phyloP scores from a whole-genome alignment of 768 basidiomycete species.

The Tubosaeta sp. region DNA sequence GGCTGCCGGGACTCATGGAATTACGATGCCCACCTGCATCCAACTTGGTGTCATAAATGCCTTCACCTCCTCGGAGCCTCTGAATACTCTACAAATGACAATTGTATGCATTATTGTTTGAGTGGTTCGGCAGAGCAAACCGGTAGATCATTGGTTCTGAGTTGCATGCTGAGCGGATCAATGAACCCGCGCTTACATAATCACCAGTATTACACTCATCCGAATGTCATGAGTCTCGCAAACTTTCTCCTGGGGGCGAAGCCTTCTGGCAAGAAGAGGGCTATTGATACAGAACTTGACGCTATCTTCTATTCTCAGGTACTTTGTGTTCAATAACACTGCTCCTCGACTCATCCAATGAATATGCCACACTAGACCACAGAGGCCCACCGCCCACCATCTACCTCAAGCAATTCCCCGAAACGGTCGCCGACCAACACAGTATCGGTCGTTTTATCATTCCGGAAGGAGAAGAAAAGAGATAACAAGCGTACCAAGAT shows the following conservation, averaged over 20 bases:
- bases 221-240: conserved; percentile 47
- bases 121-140: no score
- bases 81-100: no score
- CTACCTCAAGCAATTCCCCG: conserved; percentile 7
- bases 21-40: no score
- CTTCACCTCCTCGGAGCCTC: no score
- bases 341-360: conserved; percentile 9
- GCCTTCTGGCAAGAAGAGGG: conserved; percentile 33
- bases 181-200: conserved; percentile 11
- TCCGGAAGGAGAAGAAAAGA: conserved; percentile 13
- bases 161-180: background rate
- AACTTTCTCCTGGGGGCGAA: conserved; percentile 43
- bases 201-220: background rate
- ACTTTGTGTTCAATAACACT: conserved; percentile 15
- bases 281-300: conserved; percentile 60
- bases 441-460: conserved; percentile 20
- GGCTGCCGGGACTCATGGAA: no score
- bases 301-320: conserved; percentile 56
- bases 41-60: no score
- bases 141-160: no score
- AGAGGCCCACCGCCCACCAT: background rate
- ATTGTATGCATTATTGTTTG: no score
- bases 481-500: conserved; percentile 4
- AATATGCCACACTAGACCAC: conserved; percentile 8
- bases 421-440: background rate